Evolutionary conservation across 805 yeast species (phyloP), one percentile per base, ranked within the genome.

Genomic region (Monosporozyma solicola): DNA sequence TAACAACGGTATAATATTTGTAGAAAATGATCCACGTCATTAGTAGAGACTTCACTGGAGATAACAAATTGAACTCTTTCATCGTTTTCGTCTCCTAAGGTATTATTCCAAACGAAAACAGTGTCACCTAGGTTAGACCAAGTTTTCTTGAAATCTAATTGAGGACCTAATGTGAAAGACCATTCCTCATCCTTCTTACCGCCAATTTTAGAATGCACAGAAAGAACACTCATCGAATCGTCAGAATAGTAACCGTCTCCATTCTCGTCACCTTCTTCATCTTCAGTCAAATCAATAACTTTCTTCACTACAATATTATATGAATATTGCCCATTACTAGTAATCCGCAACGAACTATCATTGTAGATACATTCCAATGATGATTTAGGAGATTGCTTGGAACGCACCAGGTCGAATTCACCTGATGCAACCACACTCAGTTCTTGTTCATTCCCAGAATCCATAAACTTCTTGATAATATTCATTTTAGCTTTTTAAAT

Each of bases 311-410:
- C 83, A 45, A 92, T 70, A 57, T 86, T 89, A 65, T 84, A 86
- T 59, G 78, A 77, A 62, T 71, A 85, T 13, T 84, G 83, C 6
- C 81, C 76, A 3, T 91, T 82, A 55, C 80, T 81, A 43, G 88
- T 75, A 49, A 92, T 82, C 2, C 83, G 72, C 13, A 92, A 82
- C 41, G 82, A 81, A 1, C 95, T 91, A 59, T 88, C 95, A 54
- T 81, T 84, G 68, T 82, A 91, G 22, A 89, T 74, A 61, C 91
- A 85, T 68, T 94, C 97, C 37, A 82, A 74, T 27, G 83, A 90
- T 8, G 96, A 91, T 65, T 89, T 88, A 11, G 97, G 97, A 2
- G 96, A 87, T 24, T 75, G 77, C 5, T 87, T 85, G 1, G 87
- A 76, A 49, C 98, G 74, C 16, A 85, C 77, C 47, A 92, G 74